These are phyloP conservation scores for Daldinia bambusicola DNA, from an alignment of 495 filamentous ascomycete species.

Conservation along the genomic window DNA sequence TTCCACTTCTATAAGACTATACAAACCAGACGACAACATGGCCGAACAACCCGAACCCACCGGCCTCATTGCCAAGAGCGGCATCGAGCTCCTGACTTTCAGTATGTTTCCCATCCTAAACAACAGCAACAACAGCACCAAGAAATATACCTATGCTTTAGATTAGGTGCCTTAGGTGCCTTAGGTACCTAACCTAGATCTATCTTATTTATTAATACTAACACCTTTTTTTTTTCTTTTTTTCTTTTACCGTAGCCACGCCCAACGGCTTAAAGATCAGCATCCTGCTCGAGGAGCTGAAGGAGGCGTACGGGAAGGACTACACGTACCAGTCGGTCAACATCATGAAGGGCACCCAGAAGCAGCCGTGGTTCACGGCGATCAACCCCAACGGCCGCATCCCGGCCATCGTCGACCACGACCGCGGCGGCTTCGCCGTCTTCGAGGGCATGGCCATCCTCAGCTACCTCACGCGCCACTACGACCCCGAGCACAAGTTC, in stretches of 20 bases:
- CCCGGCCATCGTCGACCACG: constrained; percentile 79
- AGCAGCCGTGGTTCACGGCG: constrained; percentile 71
- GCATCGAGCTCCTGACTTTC: constrained; percentile 66
- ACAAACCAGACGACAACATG: constrained; percentile 37
- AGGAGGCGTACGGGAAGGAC: constrained; percentile 62
- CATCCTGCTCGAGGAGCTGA: constrained; percentile 84
- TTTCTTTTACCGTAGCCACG: too few species aligned
- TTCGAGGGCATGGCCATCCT: constrained; percentile 85
- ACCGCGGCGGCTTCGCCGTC: constrained; percentile 67
- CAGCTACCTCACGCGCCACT: constrained; percentile 77
- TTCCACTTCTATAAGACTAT: constrained; percentile 27
- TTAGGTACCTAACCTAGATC: too few species aligned
- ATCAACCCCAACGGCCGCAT: constrained; percentile 91
- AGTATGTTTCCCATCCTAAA: too few species aligned
- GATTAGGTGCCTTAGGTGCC: too few species aligned
- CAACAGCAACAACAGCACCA: too few species aligned
- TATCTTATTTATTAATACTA: too few species aligned
- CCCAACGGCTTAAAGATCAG: constrained; percentile 72
- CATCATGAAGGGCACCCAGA: constrained; percentile 77
- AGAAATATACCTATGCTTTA: too few species aligned
- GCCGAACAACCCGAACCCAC: constrained; percentile 57
- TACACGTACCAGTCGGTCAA: constrained; percentile 73
- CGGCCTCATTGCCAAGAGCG: constrained; percentile 64
- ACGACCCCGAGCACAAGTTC: constrained; percentile 82
- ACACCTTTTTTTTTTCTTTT: too few species aligned